Conservation (phyloP, 2,329 filamentous ascomycete genomes). For the Fusarium nurragi region DNA sequence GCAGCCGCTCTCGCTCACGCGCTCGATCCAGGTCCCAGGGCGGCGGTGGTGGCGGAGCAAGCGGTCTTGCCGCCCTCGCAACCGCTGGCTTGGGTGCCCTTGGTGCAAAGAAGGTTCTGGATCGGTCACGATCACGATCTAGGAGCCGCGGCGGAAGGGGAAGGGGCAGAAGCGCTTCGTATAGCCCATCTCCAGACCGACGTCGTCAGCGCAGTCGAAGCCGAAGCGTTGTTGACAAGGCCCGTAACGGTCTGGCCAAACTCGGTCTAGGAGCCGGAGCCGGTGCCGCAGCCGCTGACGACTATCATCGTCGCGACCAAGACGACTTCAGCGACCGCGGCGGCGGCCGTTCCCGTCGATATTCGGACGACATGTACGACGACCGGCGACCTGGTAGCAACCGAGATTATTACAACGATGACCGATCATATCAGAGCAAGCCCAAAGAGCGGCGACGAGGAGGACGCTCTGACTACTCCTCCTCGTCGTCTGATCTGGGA, state of each 20-base stretch:
- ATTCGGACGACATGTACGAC: conserved; percentile 59
- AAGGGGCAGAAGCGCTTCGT: conserved; percentile 59
- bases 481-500: conserved; percentile 64
- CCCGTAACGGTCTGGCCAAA: conserved; percentile 69
- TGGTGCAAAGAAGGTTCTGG: conserved; percentile 68
- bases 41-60: conserved; percentile 52
- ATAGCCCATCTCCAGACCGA: conserved; percentile 57
- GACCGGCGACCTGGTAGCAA: conserved; percentile 54
- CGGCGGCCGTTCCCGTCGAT: conserved; percentile 52
- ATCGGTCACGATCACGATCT: conserved; percentile 66
- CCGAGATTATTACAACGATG: conserved; percentile 59
- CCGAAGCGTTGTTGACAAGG: conserved; percentile 71
- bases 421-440: conserved; percentile 54
- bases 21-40: conserved; percentile 64
- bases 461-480: conserved; percentile 57
- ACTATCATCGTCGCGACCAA: conserved; percentile 53
- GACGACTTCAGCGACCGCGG: conserved; percentile 57
- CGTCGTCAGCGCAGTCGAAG: conserved; percentile 62
- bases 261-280: conserved; percentile 66
- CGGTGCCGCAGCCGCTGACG: conserved; percentile 49
- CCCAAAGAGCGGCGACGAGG: conserved; percentile 53
- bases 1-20: conserved; percentile 75
- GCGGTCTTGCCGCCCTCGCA: conserved; percentile 69
- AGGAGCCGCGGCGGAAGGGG: conserved; percentile 64
- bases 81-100: conserved; percentile 70